These are phyloP conservation scores for Solanum chilense DNA, from an alignment of 257 asterid genomes.

Conservation along the genomic window DNA sequence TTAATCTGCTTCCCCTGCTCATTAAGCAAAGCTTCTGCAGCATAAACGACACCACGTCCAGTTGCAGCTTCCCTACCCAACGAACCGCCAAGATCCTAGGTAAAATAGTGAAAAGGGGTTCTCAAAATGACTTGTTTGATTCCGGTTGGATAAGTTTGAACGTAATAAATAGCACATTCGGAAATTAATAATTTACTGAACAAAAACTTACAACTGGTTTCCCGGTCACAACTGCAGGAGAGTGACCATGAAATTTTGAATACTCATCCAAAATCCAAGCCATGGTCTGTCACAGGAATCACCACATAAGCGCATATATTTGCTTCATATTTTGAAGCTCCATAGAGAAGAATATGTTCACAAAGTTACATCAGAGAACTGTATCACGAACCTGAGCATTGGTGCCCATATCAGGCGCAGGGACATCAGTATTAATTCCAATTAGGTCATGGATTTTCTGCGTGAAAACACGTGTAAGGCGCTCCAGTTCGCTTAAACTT, in stretches of 20 bases:
- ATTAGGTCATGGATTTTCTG: conserved; percentile 96
- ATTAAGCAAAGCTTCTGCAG: conserved; percentile 77
- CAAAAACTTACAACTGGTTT: conserved; percentile 73
- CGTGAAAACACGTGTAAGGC: conserved; percentile 93
- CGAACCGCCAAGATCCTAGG: conserved; percentile 89
- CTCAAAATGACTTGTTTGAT: background rate
- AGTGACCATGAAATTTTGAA: conserved; percentile 94
- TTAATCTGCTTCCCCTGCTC: conserved; percentile 70
- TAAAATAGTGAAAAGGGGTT: background rate
- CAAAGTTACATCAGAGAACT: background rate
- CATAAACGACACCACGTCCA: conserved; percentile 87
- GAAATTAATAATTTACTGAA: background rate
- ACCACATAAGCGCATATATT: background rate
- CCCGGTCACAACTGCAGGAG: conserved; percentile 97
- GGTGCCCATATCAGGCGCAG: conserved; percentile 99
- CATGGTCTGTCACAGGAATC: conserved; percentile 65
- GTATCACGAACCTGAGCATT: conserved; percentile 68
- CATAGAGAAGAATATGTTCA: background rate
- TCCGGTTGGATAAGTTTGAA: background rate
- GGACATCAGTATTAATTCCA: conserved; percentile 86
- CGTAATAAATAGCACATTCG: background rate
- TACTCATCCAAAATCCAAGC: conserved; percentile 99
- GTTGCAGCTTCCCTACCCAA: conserved; percentile 94
- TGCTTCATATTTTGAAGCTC: background rate
- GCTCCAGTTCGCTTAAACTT: conserved; percentile 72